A percentile compares a stretch with the other conserved stretches of the same genome.
These are phyloP conservation scores for Collybiopsis confluens DNA, from an alignment of 768 basidiomycete genomes.

Conservation along the genomic window DNA sequence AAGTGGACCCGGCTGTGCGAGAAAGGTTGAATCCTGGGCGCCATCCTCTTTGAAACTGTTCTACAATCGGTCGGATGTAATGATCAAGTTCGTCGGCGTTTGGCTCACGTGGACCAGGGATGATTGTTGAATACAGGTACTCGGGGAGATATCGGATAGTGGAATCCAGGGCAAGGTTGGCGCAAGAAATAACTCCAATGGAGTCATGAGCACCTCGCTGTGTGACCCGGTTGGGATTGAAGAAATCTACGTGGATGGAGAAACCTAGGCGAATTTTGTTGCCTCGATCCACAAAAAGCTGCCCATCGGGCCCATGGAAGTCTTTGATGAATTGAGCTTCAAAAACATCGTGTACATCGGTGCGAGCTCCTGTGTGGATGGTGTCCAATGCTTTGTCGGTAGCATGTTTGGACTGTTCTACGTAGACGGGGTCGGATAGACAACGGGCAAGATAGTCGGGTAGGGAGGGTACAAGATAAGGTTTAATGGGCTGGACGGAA, in stretches of 20 bases:
- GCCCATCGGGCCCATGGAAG: slow-evolving; percentile 21
- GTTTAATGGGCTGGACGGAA: slow-evolving; percentile 14
- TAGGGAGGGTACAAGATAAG: slow-evolving; percentile 14
- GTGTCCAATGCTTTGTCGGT: slow-evolving; percentile 14
- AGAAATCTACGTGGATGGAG: slow-evolving; percentile 28
- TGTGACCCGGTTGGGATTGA: slow-evolving; percentile 26
- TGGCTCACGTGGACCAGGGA: slow-evolving; percentile 35
- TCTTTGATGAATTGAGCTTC: slow-evolving; percentile 22
- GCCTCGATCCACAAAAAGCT: slow-evolving; percentile 18
- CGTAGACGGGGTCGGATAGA: slow-evolving; percentile 13
- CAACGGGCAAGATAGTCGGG: slow-evolving; percentile 17
- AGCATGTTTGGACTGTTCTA: slow-evolving; percentile 13
- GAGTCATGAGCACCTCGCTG: slow-evolving; percentile 22
- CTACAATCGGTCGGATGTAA: slow-evolving; percentile 28
- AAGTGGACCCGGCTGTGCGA: slow-evolving; percentile 12
- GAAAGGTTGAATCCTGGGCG: slow-evolving; percentile 21
- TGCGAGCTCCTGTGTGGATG: background rate
- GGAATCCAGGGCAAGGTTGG: background rate
- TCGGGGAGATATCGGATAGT: slow-evolving; percentile 15
- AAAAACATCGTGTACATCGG: slow-evolving; percentile 15
- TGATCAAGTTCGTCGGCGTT: slow-evolving; percentile 27
- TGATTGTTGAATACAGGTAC: slow-evolving; percentile 34
- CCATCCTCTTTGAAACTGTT: slow-evolving; percentile 30
- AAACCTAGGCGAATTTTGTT: slow-evolving; percentile 18
- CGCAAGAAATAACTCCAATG: slow-evolving; percentile 26